Evolutionary conservation across 73 alveolate genomes (phyloP).

Genomic region (Paramecium octaurelia): DNA sequence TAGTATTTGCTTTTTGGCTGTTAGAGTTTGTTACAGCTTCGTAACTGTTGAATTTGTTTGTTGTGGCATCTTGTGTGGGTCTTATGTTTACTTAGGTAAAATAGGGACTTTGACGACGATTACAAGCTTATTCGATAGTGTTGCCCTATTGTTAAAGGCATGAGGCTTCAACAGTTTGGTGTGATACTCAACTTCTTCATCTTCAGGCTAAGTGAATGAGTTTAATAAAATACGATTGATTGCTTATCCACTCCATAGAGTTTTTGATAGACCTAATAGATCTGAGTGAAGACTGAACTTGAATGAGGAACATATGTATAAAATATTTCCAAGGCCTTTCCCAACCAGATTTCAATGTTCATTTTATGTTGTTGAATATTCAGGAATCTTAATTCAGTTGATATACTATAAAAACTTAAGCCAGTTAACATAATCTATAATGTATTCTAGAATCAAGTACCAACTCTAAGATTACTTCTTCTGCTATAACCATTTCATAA

Average conservation of each 20-base stretch:
- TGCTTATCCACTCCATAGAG: constrained; percentile 38
- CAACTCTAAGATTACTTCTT: constrained; percentile 43
- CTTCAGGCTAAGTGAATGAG: constrained; percentile 54
- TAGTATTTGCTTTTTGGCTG: background rate
- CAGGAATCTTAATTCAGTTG: constrained; percentile 24
- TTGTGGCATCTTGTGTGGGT: background rate
- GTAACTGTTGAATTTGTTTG: background rate
- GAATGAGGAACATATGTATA: constrained; percentile 39
- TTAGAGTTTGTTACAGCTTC: background rate
- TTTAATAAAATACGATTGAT: background rate
- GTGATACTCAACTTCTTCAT: background rate
- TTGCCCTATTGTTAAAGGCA: constrained; percentile 2
- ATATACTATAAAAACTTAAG: constrained; percentile 41
- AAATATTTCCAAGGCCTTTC: constrained; percentile 9
- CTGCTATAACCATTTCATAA: constrained; percentile 49
- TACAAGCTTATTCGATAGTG: constrained; percentile 2
- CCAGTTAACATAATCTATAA: constrained; percentile 24
- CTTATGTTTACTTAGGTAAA: background rate
- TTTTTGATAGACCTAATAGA: constrained; percentile 15
- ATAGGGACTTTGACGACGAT: constrained; percentile 2
- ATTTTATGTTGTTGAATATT: background rate
- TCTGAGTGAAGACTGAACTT: background rate
- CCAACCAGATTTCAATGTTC: constrained; percentile 2
- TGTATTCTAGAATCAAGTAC: constrained; percentile 34
- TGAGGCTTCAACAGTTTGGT: constrained; percentile 13